A percentile compares a stretch with the other conserved stretches of the same genome.
phyloP scores from a whole-genome alignment of 345 rosid genomes.

The Bruguiera sexangula region DNA sequence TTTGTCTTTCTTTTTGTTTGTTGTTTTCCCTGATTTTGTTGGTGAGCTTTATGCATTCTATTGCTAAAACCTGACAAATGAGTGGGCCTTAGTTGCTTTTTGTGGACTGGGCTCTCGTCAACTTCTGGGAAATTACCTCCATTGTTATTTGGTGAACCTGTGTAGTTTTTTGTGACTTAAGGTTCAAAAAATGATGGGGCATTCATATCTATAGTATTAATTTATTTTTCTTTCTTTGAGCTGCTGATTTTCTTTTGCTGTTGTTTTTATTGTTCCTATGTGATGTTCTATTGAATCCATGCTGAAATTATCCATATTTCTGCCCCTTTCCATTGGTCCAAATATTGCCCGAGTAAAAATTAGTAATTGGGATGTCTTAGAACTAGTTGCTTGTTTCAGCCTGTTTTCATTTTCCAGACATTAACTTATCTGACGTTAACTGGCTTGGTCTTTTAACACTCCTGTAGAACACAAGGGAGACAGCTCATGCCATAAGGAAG shows the following conservation, averaged over 20 bases:
- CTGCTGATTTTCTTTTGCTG: neutral
- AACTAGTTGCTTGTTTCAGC: neutral
- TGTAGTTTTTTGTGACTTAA: constrained; percentile 28
- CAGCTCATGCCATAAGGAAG: constrained; percentile 85
- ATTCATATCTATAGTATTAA: neutral
- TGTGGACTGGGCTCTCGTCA: constrained; percentile 22
- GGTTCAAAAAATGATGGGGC: constrained; percentile 53
- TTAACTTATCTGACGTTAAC: neutral
- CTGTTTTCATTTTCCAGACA: neutral
- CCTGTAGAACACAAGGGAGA: constrained; percentile 80
- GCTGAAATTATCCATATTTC: no score
- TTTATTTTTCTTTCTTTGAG: neutral
- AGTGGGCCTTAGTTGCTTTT: constrained; percentile 35
- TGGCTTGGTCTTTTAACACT: neutral
- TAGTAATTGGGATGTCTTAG: no score
- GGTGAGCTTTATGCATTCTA: no score
- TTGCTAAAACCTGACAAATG: constrained; percentile 32
- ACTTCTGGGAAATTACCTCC: constrained; percentile 33
- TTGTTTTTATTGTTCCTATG: neutral
- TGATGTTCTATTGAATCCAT: neutral
- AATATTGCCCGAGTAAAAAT: no score
- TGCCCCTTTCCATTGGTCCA: no score
- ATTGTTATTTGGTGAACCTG: constrained; percentile 62
- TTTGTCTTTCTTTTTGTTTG: no score
- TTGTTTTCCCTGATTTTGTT: neutral